Evolutionary conservation across 1,284 basidiomycete species (phyloP), one percentile per base, ranked within the genome.

Genomic region (Cutaneotrichosporon spelunceum): DNA sequence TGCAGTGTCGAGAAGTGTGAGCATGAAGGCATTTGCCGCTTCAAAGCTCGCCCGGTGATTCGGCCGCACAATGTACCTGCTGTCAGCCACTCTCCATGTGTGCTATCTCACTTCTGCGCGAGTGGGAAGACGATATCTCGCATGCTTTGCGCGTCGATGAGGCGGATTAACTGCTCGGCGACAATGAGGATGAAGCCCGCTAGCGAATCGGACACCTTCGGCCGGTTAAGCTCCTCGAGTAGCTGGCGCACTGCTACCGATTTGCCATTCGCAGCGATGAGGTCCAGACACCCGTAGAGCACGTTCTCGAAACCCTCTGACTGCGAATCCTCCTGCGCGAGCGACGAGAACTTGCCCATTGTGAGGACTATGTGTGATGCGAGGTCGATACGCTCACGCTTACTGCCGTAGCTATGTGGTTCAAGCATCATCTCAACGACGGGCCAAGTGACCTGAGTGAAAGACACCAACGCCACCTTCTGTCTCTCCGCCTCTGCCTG

Each of bases 21-120:
- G 58, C 3, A 74, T 42, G 53, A 73, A 68, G 0, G 70, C 67
- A 59, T 73, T 70, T 14, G 75, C 69, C 29, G 73, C 70, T 45
- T 75, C 70, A 54, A 75, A 77, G 52, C 65, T 69, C 1, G 67
- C 24, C 39, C 59, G 57, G 54, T 70, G 64, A 24, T 61, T 53
- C 1, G 70, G 63, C 26, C 61, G 54, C 4, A 63, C 53, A 16
- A 72, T 57, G 50, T 71, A 66, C n/a, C 74, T 76, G 48, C 1
- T 2, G 44, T 68, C 19, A 66, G 64, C 42, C 14, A 19, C 10
- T 19, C 21, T 4, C 3, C 9, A 42, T 6, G 2, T 0, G n/a
- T 8, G 3, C 14, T 7, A 45, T 60, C 73, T 50, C 47, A 74
- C 72, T 57, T 60, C 54, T 68, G 63, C 6, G 66, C 67, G 3